Conservation (phyloP, 257 asterid genomes). For the Solanum tacnaense region DNA sequence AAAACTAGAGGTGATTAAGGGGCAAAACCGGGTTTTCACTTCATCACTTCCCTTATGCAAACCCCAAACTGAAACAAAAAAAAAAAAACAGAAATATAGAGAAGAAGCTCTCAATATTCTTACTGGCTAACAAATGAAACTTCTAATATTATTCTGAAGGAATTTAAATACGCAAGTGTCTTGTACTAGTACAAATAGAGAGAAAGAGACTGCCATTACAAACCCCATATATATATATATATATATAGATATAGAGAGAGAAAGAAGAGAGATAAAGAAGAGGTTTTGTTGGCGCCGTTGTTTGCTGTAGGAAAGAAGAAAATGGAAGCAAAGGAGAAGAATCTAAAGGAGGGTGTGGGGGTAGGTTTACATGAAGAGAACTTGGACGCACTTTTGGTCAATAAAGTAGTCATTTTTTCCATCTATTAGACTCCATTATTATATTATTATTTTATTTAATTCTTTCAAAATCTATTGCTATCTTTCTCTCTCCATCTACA, state of each 20-base stretch:
- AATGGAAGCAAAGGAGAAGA: slow-evolving; percentile 6
- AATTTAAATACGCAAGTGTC: not conserved
- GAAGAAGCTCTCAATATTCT: not conserved
- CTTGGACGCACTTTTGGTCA: slow-evolving; percentile 64
- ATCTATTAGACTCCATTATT: not conserved
- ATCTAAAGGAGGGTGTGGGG: slow-evolving; percentile 19
- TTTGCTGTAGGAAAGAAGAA: slow-evolving; percentile 10
- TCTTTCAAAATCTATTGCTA: not conserved
- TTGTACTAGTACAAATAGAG: not conserved
- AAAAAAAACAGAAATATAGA: not conserved
- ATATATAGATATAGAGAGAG: not conserved
- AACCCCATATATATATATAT: not conserved
- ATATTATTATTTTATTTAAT: not conserved
- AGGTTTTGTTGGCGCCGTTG: not conserved
- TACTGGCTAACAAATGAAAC: not conserved
- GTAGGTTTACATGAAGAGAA: slow-evolving; percentile 65
- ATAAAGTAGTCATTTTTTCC: slow-evolving; percentile 14
- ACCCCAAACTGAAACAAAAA: not conserved
- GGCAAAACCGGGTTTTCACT: not conserved
- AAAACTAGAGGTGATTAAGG: not conserved
- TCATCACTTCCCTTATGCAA: not conserved
- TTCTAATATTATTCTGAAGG: not conserved
- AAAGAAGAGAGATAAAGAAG: not conserved
- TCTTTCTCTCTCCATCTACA: not conserved
- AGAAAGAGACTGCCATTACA: not conserved